phyloP scores from a whole-genome alignment of 176 grass and related monocot species.

The Zea luxurians region DNA sequence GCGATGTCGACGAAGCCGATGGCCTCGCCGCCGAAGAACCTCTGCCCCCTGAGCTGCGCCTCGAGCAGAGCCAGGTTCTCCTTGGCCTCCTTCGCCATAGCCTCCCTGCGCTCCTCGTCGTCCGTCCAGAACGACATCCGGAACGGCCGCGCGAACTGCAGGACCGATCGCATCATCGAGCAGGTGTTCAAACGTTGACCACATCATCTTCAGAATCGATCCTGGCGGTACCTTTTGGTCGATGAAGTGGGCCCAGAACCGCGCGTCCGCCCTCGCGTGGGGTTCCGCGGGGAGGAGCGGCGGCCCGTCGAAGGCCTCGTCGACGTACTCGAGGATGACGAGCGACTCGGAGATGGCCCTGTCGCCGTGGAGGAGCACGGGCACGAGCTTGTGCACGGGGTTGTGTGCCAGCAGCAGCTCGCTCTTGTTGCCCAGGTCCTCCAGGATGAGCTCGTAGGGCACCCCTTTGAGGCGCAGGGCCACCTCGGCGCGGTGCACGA shows the following conservation, averaged over 20 bases:
- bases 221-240: not conserved
- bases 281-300: not conserved
- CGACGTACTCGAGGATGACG: constrained; percentile 34
- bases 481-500: not conserved
- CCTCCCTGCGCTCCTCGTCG: constrained; percentile 29
- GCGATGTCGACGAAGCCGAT: constrained; percentile 49
- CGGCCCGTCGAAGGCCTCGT: constrained; percentile 45
- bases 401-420: constrained; percentile 27
- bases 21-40: constrained; percentile 55
- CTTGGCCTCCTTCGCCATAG: constrained; percentile 33
- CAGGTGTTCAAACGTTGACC: not conserved
- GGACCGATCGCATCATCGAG: not conserved
- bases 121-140: constrained; percentile 43
- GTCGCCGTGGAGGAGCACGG: constrained; percentile 42
- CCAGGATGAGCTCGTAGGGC: not conserved
- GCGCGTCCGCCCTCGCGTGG: not conserved
- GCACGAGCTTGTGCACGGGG: constrained; percentile 37
- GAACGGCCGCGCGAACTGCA: constrained; percentile 14
- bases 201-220: not conserved
- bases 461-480: not conserved
- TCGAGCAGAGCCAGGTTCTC: constrained; percentile 43
- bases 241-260: not conserved
- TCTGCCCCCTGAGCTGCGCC: constrained; percentile 41
- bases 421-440: constrained; percentile 24
- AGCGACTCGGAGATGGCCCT: constrained; percentile 30